These are phyloP conservation scores for Penicillium odoratum DNA, from an alignment of 495 filamentous ascomycete species.

Conservation along the genomic window DNA sequence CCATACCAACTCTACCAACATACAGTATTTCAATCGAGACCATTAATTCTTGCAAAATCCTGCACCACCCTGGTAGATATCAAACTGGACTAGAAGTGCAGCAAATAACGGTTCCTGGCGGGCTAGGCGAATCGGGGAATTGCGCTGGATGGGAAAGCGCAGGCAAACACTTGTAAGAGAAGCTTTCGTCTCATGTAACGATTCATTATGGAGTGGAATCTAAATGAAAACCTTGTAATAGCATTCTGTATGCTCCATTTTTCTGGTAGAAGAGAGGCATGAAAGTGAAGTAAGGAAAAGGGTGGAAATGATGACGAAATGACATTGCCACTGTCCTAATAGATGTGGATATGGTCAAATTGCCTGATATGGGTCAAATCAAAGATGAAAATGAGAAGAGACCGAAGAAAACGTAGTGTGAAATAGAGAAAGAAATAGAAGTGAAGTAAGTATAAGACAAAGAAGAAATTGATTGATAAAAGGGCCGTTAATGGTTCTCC, in stretches of 20 bases:
- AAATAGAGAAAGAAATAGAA: conserved; percentile 3
- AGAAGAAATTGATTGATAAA: conserved; percentile 14
- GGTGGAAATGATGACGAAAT: not conserved
- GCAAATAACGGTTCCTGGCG: conserved; percentile 29
- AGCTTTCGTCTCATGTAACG: not conserved
- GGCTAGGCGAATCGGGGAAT: conserved; percentile 27
- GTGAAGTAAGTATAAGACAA: conserved; percentile 13
- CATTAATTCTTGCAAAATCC: conserved; percentile 14
- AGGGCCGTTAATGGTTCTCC: conserved; percentile 16
- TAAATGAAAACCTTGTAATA: conserved; percentile 2
- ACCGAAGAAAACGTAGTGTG: not conserved
- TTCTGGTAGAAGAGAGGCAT: not conserved
- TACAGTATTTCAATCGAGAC: conserved; percentile 12
- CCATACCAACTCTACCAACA: not conserved
- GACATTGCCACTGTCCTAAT: not conserved
- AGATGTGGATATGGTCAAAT: no score
- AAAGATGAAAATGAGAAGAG: conserved; percentile 3
- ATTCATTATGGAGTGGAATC: not conserved
- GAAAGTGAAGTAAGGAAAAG: not conserved
- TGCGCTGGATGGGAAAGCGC: conserved; percentile 7
- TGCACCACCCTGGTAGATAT: conserved; percentile 11
- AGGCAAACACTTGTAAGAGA: conserved; percentile 7
- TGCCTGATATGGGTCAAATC: no score
- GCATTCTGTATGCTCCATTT: conserved; percentile 20
- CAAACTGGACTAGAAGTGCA: conserved; percentile 20